Evolutionary conservation across 345 rosid genomes (phyloP).

Genomic region (Citrus reticulata): DNA sequence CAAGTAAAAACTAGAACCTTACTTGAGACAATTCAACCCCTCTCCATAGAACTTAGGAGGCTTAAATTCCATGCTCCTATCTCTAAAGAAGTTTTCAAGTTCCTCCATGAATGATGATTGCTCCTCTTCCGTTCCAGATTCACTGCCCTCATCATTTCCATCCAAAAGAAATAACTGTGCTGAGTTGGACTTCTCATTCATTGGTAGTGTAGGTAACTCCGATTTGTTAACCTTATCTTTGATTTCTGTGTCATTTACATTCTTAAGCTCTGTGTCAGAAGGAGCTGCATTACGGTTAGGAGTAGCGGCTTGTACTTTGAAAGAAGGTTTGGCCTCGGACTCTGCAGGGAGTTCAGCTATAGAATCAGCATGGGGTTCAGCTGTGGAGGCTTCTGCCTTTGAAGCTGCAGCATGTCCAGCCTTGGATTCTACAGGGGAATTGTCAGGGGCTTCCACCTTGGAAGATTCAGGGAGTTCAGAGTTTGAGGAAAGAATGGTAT

Average conservation of each 20-base stretch:
- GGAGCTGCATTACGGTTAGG: conserved; percentile 31
- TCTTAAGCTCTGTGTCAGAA: conserved; percentile 33
- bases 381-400: background rate
- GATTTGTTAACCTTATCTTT: conserved; percentile 28
- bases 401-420: background rate
- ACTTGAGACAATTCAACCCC: conserved; percentile 69
- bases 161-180: conserved; percentile 45
- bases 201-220: conserved; percentile 19
- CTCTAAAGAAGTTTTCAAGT: conserved; percentile 55
- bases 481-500: background rate
- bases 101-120: conserved; percentile 55
- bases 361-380: background rate
- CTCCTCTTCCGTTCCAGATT: conserved; percentile 66
- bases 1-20: conserved; percentile 18
- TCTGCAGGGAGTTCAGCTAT: background rate
- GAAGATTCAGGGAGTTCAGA: background rate
- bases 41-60: conserved; percentile 75
- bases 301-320: conserved; percentile 17
- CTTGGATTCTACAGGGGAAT: background rate
- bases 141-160: conserved; percentile 41
- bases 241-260: conserved; percentile 24
- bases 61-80: conserved; percentile 58
- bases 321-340: conserved; percentile 19
- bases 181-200: conserved; percentile 33
- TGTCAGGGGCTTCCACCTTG: background rate